Base-by-base conservation (phyloP, 768 basidiomycete genomes). In the Omphalotus guepiniiformis region DNA sequence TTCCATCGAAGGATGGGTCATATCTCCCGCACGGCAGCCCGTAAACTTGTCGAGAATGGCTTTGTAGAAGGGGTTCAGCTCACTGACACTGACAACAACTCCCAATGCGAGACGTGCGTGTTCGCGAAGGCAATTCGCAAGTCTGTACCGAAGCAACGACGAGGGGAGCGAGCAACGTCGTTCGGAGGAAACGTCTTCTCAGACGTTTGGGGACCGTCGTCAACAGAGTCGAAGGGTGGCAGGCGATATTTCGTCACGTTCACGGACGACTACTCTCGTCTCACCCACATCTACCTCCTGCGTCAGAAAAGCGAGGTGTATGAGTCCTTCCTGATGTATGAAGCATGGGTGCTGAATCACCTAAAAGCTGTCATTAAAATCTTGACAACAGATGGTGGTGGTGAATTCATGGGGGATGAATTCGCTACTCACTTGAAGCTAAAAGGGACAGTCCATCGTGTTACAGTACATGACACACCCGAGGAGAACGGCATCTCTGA, bases 201-300 rank as follows among this genome's bases (percentile, higher is more conserved):
- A 1, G 69, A 79, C 49, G 30, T 77, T 0, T 78, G 76, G 73
- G 75, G 74, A 13, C 75, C 71, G 3, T 62, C 71, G 0, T 62
- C 58, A 0, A 54, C 67, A 0, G 36, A 47, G 11, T 66, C 48
- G 0, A 47, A 58, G 1, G 57, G 60, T 0, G 61, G 65, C 19
- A 44, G 56, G 3, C 25, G 37, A 0, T 74, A 75, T 40, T 70
- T 66, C 40, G 49, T 68, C 16, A 64, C 61, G 0, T 74, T 67
- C 48, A 70, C 57, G 0, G 70, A 75, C 38, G 65, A 73, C 35
- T 48, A 56, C 22, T 54, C 64, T 0, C 54, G 61, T 4, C 49
- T 56, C 15, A 63, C 60, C 6, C 54, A 56, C 25, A 48, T 68
- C 1, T 50, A 63, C 42, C 54, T 68, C 25, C 55, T 73, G 16